Evolutionary conservation across 1,139 yeast genomes (phyloP).

Genomic region (Candida sp.): DNA sequence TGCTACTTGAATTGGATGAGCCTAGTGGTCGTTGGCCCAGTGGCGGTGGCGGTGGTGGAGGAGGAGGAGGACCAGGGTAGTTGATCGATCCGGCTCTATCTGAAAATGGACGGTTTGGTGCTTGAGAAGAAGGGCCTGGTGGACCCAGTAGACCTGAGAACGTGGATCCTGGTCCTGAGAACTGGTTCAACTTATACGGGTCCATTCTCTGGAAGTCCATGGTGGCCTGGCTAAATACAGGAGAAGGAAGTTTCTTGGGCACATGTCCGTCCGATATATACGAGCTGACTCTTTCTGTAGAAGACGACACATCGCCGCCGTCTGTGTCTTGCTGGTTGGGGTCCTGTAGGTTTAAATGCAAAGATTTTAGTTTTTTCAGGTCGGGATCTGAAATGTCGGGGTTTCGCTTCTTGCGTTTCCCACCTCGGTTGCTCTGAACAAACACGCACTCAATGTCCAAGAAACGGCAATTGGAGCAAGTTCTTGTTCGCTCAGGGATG

Average conservation of each 20-base stretch:
- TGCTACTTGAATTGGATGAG: background rate
- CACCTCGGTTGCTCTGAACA: constrained; percentile 64
- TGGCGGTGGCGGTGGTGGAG: background rate
- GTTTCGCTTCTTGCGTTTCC: constrained; percentile 47
- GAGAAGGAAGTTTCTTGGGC: constrained; percentile 7
- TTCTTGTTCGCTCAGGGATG: constrained; percentile 20
- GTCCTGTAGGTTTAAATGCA: background rate
- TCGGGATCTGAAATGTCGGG: constrained; percentile 1
- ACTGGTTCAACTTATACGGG: background rate
- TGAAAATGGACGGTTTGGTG: background rate
- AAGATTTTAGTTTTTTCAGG: constrained; percentile 4
- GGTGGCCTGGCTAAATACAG: constrained; percentile 4
- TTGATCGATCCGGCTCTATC: background rate
- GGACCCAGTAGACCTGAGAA: background rate
- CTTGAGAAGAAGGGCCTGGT: background rate
- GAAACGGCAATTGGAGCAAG: constrained; percentile 57
- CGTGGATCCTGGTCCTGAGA: background rate
- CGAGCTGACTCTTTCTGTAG: constrained; percentile 12
- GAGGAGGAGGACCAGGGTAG: background rate
- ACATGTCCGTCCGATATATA: constrained; percentile 10
- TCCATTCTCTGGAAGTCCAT: background rate
- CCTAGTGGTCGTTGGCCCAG: background rate
- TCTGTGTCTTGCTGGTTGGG: background rate
- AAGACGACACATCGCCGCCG: background rate
- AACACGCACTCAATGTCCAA: constrained; percentile 57